A percentile compares a stretch with the other conserved stretches of the same genome.
These are phyloP conservation scores for Nicotiana sylvestris DNA, from an alignment of 257 asterid genomes.

Conservation along the genomic window DNA sequence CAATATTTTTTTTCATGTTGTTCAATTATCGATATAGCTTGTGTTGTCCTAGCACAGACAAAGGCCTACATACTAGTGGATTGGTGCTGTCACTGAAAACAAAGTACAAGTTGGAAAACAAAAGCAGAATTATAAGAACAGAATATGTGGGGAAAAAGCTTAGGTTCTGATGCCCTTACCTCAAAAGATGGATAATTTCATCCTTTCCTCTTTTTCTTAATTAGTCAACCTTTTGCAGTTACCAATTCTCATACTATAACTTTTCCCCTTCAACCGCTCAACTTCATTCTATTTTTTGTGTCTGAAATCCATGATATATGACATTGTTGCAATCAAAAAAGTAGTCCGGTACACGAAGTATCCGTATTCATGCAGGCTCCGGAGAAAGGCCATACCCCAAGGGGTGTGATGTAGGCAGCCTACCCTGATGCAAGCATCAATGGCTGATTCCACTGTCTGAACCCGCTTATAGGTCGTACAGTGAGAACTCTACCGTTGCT, in stretches of 20 bases:
- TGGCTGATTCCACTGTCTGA: too few species aligned
- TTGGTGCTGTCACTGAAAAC: not conserved
- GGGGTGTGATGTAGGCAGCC: too few species aligned
- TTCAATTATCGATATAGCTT: not conserved
- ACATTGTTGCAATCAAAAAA: not conserved
- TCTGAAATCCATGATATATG: not conserved
- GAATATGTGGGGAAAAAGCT: not conserved
- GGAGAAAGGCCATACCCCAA: too few species aligned
- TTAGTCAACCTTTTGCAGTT: not conserved
- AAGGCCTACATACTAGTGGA: not conserved
- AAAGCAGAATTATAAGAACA: not conserved
- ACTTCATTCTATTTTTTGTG: not conserved
- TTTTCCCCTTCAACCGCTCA: not conserved
- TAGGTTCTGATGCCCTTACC: not conserved
- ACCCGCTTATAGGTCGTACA: too few species aligned
- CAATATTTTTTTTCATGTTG: not conserved
- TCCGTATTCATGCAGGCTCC: too few species aligned
- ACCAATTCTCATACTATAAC: not conserved
- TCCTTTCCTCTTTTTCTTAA: not conserved
- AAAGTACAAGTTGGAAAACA: not conserved
- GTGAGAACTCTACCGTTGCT: too few species aligned
- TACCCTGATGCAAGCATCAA: too few species aligned
- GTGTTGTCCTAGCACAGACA: not conserved
- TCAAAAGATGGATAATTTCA: conserved; percentile 1
- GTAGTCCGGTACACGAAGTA: too few species aligned